Percentiles rank a stretch among this genome's conserved stretches.
Evolutionary conservation across 73 alveolate species (phyloP).

Genomic region (Symbiodinium natans): DNA sequence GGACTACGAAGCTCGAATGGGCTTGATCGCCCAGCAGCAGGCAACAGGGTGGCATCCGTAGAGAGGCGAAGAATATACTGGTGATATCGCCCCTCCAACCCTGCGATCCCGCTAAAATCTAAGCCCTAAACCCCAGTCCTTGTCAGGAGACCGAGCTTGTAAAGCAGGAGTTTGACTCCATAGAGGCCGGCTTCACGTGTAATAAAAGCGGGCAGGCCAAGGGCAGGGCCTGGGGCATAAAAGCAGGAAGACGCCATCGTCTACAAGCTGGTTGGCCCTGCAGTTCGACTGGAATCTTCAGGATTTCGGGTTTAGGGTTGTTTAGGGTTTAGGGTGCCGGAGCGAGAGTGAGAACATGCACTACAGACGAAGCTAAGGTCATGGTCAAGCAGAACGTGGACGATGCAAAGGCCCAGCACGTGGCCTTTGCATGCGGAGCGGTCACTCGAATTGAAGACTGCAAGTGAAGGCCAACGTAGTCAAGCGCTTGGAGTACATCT

Average conservation of each 20-base stretch:
- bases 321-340: too few species aligned
- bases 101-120: too few species aligned
- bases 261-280: conserved; percentile 85
- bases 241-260: conserved; percentile 76
- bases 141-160: conserved; percentile 80
- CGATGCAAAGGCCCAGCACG: conserved; percentile 56
- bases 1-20: conserved; percentile 82
- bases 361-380: not conserved
- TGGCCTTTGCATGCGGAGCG: not conserved
- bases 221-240: not conserved
- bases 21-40: conserved; percentile 81
- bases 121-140: too few species aligned
- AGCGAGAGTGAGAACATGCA: not conserved
- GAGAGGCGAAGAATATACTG: not conserved
- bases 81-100: too few species aligned
- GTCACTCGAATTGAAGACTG: not conserved
- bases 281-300: not conserved
- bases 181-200: not conserved
- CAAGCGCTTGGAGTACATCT: conserved; percentile 85
- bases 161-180: conserved; percentile 69
- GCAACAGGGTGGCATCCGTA: too few species aligned
- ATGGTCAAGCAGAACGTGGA: conserved; percentile 90
- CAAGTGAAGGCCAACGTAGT: conserved; percentile 34
- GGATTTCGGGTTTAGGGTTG: too few species aligned
- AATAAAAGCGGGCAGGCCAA: not conserved